Base-by-base conservation (phyloP, 2,329 filamentous ascomycete genomes). In the Fusarium brevicatenulatum region DNA sequence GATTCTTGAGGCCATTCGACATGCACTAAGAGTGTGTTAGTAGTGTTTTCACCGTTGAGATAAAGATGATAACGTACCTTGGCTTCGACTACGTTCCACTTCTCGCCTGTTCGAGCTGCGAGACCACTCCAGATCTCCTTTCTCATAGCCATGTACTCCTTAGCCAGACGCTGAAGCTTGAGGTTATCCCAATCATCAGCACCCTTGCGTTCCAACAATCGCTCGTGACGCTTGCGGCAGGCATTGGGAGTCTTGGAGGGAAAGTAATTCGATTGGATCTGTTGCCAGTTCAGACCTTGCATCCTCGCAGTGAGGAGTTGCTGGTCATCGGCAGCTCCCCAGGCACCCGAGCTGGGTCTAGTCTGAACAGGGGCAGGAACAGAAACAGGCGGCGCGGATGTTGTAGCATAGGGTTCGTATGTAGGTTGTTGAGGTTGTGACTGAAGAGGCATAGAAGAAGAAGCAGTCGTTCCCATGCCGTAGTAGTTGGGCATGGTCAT, bases 191-290 rank as follows among this genome's bases (percentile, higher is more conserved):
- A 96, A 77, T 95, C 92, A 76, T 94, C 91, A 53, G 91, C 89
- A 65, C 91, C 90, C 79, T 87, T 88, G 73, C 91, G 90, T 83
- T 95, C 92, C 86, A 95, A 91, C 73, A 97, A 84, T 44, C 94
- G 88, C 83, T 97, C 94, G 78, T 97, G 94, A 62, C 94, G 90
- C 84, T 97, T 97, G 72, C 94, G 93, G 83, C 94, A 97, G 23
- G 95, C 95, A 80, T 96, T 96, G 66, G 92, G 85, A 13, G 89
- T 90, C 85, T 97, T 97, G 80, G 83, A 86, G 2, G 91, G 92
- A 80, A 97, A 97, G 82, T 94, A 90, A 70, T 87, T 89, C 69
- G 87, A 86, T 76, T 94, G 91, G 79, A 97, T 96, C 76, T 93
- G 91, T 60, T 89, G 88, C 94, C 94, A 97, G 82, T 95, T 95